Base-by-base conservation (phyloP, 805 yeast genomes). In the Wickerhamomyces pijperi region DNA sequence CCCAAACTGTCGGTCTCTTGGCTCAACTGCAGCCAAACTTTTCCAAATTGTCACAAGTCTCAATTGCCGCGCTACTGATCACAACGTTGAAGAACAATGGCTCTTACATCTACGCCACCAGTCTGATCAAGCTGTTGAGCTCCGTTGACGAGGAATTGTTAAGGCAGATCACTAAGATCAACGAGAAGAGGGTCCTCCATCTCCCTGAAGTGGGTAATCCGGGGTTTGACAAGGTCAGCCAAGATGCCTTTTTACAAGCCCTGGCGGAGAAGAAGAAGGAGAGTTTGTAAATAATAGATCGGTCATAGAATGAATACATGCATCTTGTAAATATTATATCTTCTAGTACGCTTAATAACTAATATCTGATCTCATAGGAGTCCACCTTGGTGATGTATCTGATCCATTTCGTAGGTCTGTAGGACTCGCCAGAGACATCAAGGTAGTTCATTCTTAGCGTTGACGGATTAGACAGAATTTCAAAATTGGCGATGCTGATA, bases 391-490 rank as follows among this genome's bases (percentile, higher is more conserved):
- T 70, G 14, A 72, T 55, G 55, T 90, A 90, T 49, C 83, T 75
- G 28, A 88, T 94, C 94, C 94, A 86, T 55, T 88, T 90, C 18
- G 83, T 76, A 0, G 94, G 77, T 20, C 70, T 64, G 60, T 85
- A 84, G 39, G 60, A 50, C 56, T 69, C 61, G 62, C 88, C 69
- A 43, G 54, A 63, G 5, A 90, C 79, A 53, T 74, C 76, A 48
- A 88, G 65, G 54, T 73, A 82, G 44, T 81, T 71, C 31, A 88
- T 90, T 15, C 73, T 70, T 35, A 85, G 63, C 0, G 95, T 94
- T 8, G 90, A 78, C 43, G 81, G 66, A 12, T 88, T 77, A 54
- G 75, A 82, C 83, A 81, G 70, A 36, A 88, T 61, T 34, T 66
- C 65, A 55, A 90, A 88, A 37, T 69, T 25, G n/a, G n/a, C 70